Base-by-base conservation (phyloP, 441 rosid genomes). In the Cnidoscolus chayamansa region DNA sequence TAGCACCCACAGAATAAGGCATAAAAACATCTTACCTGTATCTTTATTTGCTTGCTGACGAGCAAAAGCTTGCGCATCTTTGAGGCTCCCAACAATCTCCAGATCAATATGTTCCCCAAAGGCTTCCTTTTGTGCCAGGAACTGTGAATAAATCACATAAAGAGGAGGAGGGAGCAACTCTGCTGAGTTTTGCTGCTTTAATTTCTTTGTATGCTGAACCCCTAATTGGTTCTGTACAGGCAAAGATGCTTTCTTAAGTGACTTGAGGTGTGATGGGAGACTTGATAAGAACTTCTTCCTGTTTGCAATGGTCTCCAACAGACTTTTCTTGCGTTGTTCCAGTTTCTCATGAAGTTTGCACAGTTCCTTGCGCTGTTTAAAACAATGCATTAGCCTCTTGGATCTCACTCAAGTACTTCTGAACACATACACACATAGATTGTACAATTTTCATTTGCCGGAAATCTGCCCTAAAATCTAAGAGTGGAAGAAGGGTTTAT, bases 161-260 rank as follows among this genome's bases (percentile, higher is more conserved):
- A 94, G 94, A 3, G 98, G 89, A 17, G 89, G 96, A 35, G 99
- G 94, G 80, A 94, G 96, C 77, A 94, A 81, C 86, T 94, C 98
- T 48, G 99, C 94, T 1, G 86, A 82, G 75, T 78, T 81, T 58
- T 86, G 90, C 80, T 90, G 92, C 88, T 92, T 92, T 19, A 94
- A 74, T 79, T 88, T 94, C 88, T 86, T 92, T 0, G 90, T 74
- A 78, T 89, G 88, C 76, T 76, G 68, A 78, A 90, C 81, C 75
- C 94, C 90, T 75, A 94, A 72, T 63, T 89, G 99, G 73, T 72
- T 89, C 83, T 94, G 99, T 60, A 94, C 91, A 7, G 99, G 99
- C 78, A 90, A 74, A 1, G 94, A 90, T 10, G 92, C 98, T 83
- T 92, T 94, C 96, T 92, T 92, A 48, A 94, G 83, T 35, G 98